phyloP scores from a whole-genome alignment of 1,284 basidiomycete genomes.

The Farysia itapuensis region DNA sequence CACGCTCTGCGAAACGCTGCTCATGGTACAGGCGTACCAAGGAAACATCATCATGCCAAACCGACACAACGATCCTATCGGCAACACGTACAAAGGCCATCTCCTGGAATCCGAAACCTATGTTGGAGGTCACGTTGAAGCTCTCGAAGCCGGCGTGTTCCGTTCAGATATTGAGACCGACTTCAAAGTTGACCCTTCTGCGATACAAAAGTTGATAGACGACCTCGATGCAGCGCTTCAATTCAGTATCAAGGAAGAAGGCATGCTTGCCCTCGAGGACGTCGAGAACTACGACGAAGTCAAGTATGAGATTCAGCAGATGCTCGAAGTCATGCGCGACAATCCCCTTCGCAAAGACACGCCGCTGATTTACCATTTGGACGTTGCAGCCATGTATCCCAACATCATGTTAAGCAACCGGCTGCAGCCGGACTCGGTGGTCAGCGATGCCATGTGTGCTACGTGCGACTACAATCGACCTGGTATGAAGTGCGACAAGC shows the following conservation, averaged over 20 bases:
- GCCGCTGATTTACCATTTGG: slow-evolving; percentile 96
- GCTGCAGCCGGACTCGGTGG: slow-evolving; percentile 95
- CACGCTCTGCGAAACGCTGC: slow-evolving; percentile 92
- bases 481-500: slow-evolving; percentile 89
- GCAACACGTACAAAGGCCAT: slow-evolving; percentile 93
- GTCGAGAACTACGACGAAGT: slow-evolving; percentile 97
- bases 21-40: slow-evolving; percentile 97
- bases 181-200: slow-evolving; percentile 89
- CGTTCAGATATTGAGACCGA: slow-evolving; percentile 91
- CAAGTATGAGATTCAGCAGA: slow-evolving; percentile 74
- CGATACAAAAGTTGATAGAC: slow-evolving; percentile 88
- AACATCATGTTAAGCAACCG: slow-evolving; percentile 99
- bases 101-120: slow-evolving; percentile 95
- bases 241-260: slow-evolving; percentile 89
- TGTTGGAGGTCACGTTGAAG: slow-evolving; percentile 98
- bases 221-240: slow-evolving; percentile 87
- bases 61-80: slow-evolving; percentile 87
- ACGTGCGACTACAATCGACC: slow-evolving; percentile 98
- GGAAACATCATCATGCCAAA: slow-evolving; percentile 97
- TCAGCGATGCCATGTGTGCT: slow-evolving; percentile 93
- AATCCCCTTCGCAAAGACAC: slow-evolving; percentile 83
- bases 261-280: slow-evolving; percentile 74
- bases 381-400: slow-evolving; percentile 99
- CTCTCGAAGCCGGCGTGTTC: slow-evolving; percentile 96
- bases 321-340: slow-evolving; percentile 88